Evolutionary conservation across 2,329 filamentous ascomycete species (phyloP).

Genomic region (Pezicula carpinea): DNA sequence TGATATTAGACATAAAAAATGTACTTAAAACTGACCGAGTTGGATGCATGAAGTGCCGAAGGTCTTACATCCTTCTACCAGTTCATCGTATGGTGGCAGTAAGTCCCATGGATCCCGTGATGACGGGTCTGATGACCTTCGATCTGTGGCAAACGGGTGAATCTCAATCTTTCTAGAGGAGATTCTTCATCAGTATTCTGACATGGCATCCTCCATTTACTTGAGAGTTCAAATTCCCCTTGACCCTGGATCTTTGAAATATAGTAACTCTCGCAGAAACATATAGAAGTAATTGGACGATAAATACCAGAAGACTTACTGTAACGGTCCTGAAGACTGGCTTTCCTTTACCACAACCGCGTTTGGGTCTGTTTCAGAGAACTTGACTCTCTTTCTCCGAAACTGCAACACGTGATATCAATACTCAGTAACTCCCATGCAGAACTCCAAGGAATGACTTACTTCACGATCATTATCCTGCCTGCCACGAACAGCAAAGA

Average conservation of each 20-base stretch:
- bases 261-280: too few relatives aligned
- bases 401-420: neutral
- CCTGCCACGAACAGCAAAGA: neutral
- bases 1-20: neutral
- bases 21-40: conserved; percentile 27
- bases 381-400: neutral
- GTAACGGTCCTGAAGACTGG: neutral
- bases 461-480: neutral
- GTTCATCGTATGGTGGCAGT: conserved; percentile 2
- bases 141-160: neutral
- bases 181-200: neutral
- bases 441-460: neutral
- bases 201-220: too few relatives aligned
- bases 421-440: neutral
- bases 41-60: conserved; percentile 55
- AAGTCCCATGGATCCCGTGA: neutral
- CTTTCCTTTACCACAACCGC: neutral
- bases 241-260: too few relatives aligned
- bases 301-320: neutral
- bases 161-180: neutral
- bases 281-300: too few relatives aligned
- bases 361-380: neutral
- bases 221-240: too few relatives aligned
- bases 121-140: neutral
- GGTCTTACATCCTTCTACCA: conserved; percentile 9